A percentile compares a stretch with the other conserved stretches of the same genome.
Evolutionary conservation across 768 basidiomycete species (phyloP).

Genomic region (Tylopilus plumbeoviolaceoides): DNA sequence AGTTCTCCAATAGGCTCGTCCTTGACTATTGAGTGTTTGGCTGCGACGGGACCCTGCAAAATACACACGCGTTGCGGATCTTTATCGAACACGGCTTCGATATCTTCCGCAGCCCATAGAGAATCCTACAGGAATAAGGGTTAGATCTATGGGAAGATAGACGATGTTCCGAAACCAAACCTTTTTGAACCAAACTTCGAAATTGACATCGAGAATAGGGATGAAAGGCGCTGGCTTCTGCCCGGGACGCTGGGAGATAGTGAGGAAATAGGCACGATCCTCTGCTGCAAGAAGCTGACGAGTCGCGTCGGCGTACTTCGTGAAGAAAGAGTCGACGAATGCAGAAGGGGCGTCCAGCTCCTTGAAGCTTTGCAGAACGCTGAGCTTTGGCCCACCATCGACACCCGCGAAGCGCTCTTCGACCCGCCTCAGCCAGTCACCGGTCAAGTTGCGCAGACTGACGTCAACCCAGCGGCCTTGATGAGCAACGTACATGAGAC

Average conservation of each 20-base stretch:
- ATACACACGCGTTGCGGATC: conserved; percentile 98
- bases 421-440: conserved; percentile 94
- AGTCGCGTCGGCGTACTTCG: conserved; percentile 74
- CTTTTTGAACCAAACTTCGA: conserved; percentile 99
- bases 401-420: conserved; percentile 95
- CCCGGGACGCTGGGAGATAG: conserved; percentile 91
- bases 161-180: conserved; percentile 33
- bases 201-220: conserved; percentile 86
- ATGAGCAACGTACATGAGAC: conserved; percentile 91
- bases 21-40: conserved; percentile 79
- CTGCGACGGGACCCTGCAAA: conserved; percentile 94
- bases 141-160: conserved; percentile 6
- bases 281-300: conserved; percentile 88
- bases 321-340: conserved; percentile 81
- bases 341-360: conserved; percentile 77
- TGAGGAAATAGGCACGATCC: conserved; percentile 93
- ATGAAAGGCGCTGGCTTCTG: conserved; percentile 99
- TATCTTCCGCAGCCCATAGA: conserved; percentile 96
- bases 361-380: conserved; percentile 78
- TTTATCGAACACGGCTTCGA: conserved; percentile 98
- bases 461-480: conserved; percentile 92
- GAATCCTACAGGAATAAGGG: conserved; percentile 61
- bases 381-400: conserved; percentile 76
- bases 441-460: conserved; percentile 87
- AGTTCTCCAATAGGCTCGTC: conserved; percentile 94